Evolutionary conservation across 495 filamentous ascomycete genomes (phyloP), one percentile per base, ranked within the genome.

Genomic region (Neurospora sp.): DNA sequence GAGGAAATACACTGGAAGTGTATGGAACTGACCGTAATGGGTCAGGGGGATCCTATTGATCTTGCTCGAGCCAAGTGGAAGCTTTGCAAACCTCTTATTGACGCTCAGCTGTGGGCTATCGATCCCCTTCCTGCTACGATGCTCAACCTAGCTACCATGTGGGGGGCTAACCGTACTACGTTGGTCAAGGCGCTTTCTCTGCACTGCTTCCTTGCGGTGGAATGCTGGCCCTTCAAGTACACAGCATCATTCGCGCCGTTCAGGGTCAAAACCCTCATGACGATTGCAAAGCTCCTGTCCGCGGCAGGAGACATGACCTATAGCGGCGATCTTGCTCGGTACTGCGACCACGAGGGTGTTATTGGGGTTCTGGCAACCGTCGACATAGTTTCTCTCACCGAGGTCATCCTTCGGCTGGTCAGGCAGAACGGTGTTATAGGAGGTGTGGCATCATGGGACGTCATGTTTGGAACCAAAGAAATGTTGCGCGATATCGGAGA

Each of bases 311-410:
- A 74, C 37, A 44, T 77, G 8, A 73, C 80, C 2, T 73, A 75
- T 5, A 74, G 53, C 10, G 75, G 75, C 39, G 71, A 71, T 8
- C 47, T 77, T 9, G 72, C 76, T 2, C 71, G 73, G 7, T 59
- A 40, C 35, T 75, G 75, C 72, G 40, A 74, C 35, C 71, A 74
- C 40, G 74, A 81, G 69, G 73, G 72, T 27, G 59, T 84, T 4
- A 73, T 77, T 9, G 74, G 77, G 3, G 70, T 75, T 3, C 41
- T 85, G 35, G 71, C 71, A 3, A 75, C 73, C 39, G 79, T 75
- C 14, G 83, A 86, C 40, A 83, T 83, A 39, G 77, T 79, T 12
- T 82, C 79, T n/a, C 75, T 86, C 53, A 83, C 81, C 74, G 81
- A 86, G 69, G 74, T 73, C 10, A 45, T 85, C 14, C 72, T 86